Evolutionary conservation across 305 asterid genomes (phyloP).

Genomic region (Withania somnifera): DNA sequence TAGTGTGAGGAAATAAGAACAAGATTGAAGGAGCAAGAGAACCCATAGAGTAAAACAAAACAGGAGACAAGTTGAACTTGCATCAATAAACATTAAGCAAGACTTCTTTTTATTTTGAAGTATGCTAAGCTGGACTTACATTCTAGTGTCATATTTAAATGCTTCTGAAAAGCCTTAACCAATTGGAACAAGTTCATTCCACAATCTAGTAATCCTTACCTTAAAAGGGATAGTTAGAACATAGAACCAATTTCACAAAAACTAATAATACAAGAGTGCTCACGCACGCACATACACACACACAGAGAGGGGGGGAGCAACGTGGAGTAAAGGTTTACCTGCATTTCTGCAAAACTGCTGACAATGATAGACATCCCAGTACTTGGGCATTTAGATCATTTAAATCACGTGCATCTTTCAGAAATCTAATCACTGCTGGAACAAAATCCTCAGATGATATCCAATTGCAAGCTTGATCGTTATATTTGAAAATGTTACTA

Average conservation of each 20-base stretch:
- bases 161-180: not conserved
- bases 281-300: too few species aligned
- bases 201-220: not conserved
- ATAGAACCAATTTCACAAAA: not conserved
- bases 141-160: not conserved
- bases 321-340: conserved; percentile 28
- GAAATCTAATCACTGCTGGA: conserved; percentile 31
- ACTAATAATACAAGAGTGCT: not conserved
- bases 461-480: conserved; percentile 21
- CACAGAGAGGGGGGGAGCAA: too few species aligned
- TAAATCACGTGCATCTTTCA: conserved; percentile 46
- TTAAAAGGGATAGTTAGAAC: not conserved
- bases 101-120: too few species aligned
- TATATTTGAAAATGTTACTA: conserved; percentile 21
- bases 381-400: conserved; percentile 49
- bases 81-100: not conserved
- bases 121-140: not conserved
- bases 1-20: not conserved
- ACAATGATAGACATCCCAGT: conserved; percentile 50
- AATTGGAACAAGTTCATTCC: not conserved
- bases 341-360: conserved; percentile 46
- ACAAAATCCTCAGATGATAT: conserved; percentile 25
- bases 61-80: not conserved
- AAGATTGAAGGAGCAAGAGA: not conserved
- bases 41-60: not conserved